A percentile compares a stretch with the other conserved stretches of the same genome.
These are phyloP conservation scores for Penicillium steckii DNA, from an alignment of 495 filamentous ascomycete species.

Conservation along the genomic window DNA sequence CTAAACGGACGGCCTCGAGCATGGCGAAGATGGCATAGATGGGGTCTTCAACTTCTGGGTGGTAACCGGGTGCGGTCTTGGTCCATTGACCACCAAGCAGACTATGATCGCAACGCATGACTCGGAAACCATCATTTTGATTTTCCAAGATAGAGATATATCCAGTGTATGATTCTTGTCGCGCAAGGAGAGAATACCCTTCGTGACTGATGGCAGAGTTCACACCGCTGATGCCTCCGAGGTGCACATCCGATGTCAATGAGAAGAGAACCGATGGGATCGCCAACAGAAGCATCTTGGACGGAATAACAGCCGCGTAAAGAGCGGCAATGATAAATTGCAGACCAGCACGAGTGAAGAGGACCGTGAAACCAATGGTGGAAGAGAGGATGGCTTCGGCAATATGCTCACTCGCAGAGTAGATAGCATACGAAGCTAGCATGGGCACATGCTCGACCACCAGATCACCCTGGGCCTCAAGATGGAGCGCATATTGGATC, in stretches of 20 bases:
- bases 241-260: constrained; percentile 67
- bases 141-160: constrained; percentile 90
- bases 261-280: constrained; percentile 72
- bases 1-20: constrained; percentile 84
- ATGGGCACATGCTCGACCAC: constrained; percentile 58
- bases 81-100: constrained; percentile 93
- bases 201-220: constrained; percentile 59
- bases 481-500: constrained; percentile 55
- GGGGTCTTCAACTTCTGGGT: constrained; percentile 66
- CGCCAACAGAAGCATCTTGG: constrained; percentile 60
- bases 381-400: constrained; percentile 49
- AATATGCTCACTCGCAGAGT: constrained; percentile 55
- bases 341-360: constrained; percentile 69
- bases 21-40: constrained; percentile 92
- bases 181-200: constrained; percentile 63
- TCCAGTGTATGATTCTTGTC: constrained; percentile 81
- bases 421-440: constrained; percentile 61
- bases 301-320: constrained; percentile 66
- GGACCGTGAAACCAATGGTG: constrained; percentile 57
- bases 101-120: constrained; percentile 92
- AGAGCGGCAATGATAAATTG: constrained; percentile 61
- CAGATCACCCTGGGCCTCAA: constrained; percentile 53
- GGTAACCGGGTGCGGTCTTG: constrained; percentile 28
- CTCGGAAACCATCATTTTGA: constrained; percentile 64
- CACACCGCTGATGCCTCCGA: constrained; percentile 53